Base-by-base conservation (phyloP, 208 protist genomes). In the Crithidia mellificae region DNA sequence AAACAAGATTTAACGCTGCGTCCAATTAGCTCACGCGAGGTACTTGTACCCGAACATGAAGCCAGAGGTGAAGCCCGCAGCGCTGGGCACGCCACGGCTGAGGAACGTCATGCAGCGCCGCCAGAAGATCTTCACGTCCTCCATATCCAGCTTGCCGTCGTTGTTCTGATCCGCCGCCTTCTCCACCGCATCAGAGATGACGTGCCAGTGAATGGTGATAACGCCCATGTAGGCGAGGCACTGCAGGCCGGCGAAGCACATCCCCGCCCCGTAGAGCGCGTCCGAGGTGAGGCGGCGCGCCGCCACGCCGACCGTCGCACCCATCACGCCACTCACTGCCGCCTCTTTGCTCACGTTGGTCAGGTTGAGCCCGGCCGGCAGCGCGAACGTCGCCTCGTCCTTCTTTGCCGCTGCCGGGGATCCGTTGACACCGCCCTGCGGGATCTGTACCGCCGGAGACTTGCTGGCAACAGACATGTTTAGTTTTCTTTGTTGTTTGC, bases 181-280 rank as follows among this genome's bases (percentile, higher is more conserved):
- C 44, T 44, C 59, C 36, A 87, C 30, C 22, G 77, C 75, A 2
- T 63, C 55, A 30, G 81, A 56, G 49, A 93, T 76, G 51, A 66
- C 83, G 63, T 58, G 80, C 80, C 81, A 89, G 74, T 88, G 72
- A 41, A 93, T 80, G 17, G 57, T 65, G 71, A 93, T 83, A 74
- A 85, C 82, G 50, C 84, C 83, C 17, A 84, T 30, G 74, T 83
- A 88, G 68, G 66, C 68, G 19, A 89, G 78, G 39, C 65, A 70
- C 74, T 90, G 83, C 5, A 93, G 69, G 4, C 74, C 74, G 17
- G 78, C 71, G 34, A 93, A 74, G 53, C 72, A 78, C 29, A 89
- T 54, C 1, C 80, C 84, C 2, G 74, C 77, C 9, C 83, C 80
- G 68, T 91, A 91, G 29, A 91, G 62, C 22, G 84, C 78, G 51